Evolutionary conservation across 805 yeast genomes (phyloP).

Genomic region (Monosporozyma servazzii): DNA sequence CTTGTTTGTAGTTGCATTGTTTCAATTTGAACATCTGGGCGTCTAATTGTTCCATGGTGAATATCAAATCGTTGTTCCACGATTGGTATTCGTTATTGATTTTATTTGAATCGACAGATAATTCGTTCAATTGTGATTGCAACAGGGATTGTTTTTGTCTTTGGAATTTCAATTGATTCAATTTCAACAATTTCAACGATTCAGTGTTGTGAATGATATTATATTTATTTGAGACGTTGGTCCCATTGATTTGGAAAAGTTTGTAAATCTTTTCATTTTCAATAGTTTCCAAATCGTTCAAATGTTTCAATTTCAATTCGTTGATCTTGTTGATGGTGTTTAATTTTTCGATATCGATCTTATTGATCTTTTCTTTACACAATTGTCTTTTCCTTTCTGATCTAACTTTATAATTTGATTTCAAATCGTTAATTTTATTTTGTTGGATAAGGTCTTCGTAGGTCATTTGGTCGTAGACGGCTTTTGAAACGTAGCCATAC

Average conservation of each 20-base stretch:
- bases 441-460: slow-evolving; percentile 18
- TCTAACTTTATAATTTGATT: slow-evolving; percentile 9
- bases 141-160: slow-evolving; percentile 16
- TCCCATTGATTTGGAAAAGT: slow-evolving; percentile 17
- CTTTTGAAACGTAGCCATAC: slow-evolving; percentile 22
- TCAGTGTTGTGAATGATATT: slow-evolving; percentile 22
- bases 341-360: slow-evolving; percentile 17
- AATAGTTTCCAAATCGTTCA: slow-evolving; percentile 19
- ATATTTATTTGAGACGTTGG: slow-evolving; percentile 15
- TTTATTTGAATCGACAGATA: slow-evolving; percentile 14
- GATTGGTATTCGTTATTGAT: slow-evolving; percentile 15
- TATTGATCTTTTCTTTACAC: slow-evolving; percentile 14
- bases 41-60: slow-evolving; percentile 21
- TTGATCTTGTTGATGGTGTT: slow-evolving; percentile 15
- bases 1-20: slow-evolving; percentile 14
- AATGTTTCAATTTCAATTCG: slow-evolving; percentile 15
- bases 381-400: slow-evolving; percentile 15
- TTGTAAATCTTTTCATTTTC: slow-evolving; percentile 16
- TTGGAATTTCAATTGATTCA: slow-evolving; percentile 18
- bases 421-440: slow-evolving; percentile 12
- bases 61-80: slow-evolving; percentile 16
- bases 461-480: slow-evolving; percentile 21
- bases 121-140: slow-evolving; percentile 22
- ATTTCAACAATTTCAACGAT: slow-evolving; percentile 18
- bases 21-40: slow-evolving; percentile 20